A percentile compares a stretch with the other conserved stretches of the same genome.
These are phyloP conservation scores for Plasmodium inui DNA, from an alignment of 169 alveolate species.

Conservation along the genomic window DNA sequence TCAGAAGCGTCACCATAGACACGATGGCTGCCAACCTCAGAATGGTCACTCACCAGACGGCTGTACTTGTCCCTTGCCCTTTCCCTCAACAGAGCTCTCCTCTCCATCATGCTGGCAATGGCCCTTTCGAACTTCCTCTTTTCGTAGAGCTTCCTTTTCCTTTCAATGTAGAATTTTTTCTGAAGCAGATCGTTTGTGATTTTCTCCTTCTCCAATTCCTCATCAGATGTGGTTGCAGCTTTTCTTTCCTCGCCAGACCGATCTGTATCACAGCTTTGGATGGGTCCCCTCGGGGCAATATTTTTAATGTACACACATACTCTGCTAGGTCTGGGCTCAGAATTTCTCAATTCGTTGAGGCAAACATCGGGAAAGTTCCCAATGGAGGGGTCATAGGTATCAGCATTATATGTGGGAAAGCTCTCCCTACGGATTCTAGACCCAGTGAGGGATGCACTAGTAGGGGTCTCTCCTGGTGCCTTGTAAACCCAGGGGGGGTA, in stretches of 20 bases:
- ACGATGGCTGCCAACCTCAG: neutral
- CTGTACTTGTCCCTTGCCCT: neutral
- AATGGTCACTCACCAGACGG: neutral
- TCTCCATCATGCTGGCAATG: neutral
- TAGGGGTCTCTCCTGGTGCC: neutral
- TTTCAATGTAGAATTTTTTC: slow-evolving; percentile 19
- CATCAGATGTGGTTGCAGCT: neutral
- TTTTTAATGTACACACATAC: neutral
- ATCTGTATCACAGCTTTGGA: neutral
- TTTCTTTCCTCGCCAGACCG: neutral
- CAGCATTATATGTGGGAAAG: neutral
- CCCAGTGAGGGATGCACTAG: neutral
- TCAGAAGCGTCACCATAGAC: neutral
- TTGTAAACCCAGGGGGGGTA: neutral
- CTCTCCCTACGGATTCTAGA: neutral
- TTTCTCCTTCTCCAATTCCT: slow-evolving; percentile 8
- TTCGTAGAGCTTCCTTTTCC: slow-evolving; percentile 18
- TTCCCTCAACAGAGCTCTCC: neutral
- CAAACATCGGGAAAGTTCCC: neutral
- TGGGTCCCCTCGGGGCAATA: neutral
- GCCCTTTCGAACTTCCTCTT: slow-evolving; percentile 6
- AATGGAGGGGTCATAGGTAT: neutral
- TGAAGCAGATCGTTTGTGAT: slow-evolving; percentile 23
- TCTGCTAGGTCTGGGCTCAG: neutral
- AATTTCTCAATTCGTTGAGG: neutral